Percentiles rank a stretch among this genome's conserved stretches.
phyloP scores from a whole-genome alignment of 2,329 filamentous ascomycete genomes.

The Botryotinia narcissicola region DNA sequence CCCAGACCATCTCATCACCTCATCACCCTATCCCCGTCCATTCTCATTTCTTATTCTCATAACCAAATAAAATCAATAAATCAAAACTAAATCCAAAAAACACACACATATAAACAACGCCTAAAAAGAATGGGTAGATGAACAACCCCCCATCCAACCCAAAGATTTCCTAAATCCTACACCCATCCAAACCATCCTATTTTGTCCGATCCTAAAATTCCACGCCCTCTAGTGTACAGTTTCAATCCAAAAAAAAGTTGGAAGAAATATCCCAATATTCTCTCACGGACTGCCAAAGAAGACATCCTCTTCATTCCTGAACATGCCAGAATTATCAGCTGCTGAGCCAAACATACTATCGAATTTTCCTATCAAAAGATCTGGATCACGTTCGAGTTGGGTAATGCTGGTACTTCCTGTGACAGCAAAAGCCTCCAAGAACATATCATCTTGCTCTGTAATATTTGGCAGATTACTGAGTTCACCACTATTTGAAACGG shows the following conservation, averaged over 20 bases:
- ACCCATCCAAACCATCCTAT: slow-evolving; percentile 11
- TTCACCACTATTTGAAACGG: slow-evolving; percentile 29
- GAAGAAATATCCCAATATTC: not conserved
- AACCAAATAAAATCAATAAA: slow-evolving; percentile 16
- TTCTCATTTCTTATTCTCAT: slow-evolving; percentile 5
- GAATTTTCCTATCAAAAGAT: slow-evolving; percentile 37
- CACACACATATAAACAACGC: slow-evolving; percentile 17
- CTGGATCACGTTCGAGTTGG: slow-evolving; percentile 35
- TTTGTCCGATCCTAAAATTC: slow-evolving; percentile 14
- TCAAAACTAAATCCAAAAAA: not conserved
- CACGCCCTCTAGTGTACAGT: slow-evolving; percentile 17
- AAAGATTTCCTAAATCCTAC: not conserved
- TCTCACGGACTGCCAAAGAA: slow-evolving; percentile 38
- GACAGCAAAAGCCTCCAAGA: slow-evolving; percentile 38
- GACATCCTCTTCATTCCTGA: slow-evolving; percentile 34
- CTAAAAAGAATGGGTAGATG: slow-evolving; percentile 20
- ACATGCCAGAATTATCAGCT: slow-evolving; percentile 29
- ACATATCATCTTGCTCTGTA: slow-evolving; percentile 39
- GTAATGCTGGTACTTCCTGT: slow-evolving; percentile 29
- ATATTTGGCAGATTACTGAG: slow-evolving; percentile 30
- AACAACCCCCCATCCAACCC: not conserved
- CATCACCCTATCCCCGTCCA: slow-evolving; percentile 1
- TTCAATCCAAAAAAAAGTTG: slow-evolving; percentile 14
- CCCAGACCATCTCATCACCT: not conserved
- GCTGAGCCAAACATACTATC: slow-evolving; percentile 32